Percentiles rank a stretch among this genome's conserved stretches.
phyloP scores from a whole-genome alignment of 2,329 filamentous ascomycete species.

The Penicillium sp. region DNA sequence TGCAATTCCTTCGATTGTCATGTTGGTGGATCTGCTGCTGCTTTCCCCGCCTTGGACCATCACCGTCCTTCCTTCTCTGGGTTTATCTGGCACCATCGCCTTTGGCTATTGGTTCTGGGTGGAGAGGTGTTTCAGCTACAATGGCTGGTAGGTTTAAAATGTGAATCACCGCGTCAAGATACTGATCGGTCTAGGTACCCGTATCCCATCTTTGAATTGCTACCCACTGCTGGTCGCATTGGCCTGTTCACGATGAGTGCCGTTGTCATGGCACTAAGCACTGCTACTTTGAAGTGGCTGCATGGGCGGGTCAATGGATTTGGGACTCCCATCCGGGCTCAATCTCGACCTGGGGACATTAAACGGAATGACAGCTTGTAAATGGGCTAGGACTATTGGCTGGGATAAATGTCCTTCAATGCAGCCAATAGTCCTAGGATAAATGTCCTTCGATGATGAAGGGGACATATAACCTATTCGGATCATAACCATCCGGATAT shows the following conservation, averaged over 20 bases:
- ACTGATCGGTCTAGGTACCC: slow-evolving; percentile 58
- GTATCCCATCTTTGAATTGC: slow-evolving; percentile 73
- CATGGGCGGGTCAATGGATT: slow-evolving; percentile 53
- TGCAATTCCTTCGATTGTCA: slow-evolving; percentile 49
- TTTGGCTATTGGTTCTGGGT: slow-evolving; percentile 62
- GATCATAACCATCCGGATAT: too few relatives aligned
- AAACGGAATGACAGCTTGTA: slow-evolving; percentile 25
- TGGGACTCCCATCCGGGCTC: slow-evolving; percentile 18
- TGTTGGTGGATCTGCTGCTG: slow-evolving; percentile 53
- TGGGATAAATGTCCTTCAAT: too few relatives aligned
- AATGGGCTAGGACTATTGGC: not conserved
- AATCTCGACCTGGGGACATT: slow-evolving; percentile 28
- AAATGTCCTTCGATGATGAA: too few relatives aligned
- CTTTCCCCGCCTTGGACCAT: slow-evolving; percentile 59
- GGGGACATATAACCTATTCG: too few relatives aligned
- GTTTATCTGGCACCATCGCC: slow-evolving; percentile 48
- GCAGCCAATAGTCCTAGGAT: too few relatives aligned
- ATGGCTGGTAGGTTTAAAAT: slow-evolving; percentile 51
- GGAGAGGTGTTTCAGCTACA: slow-evolving; percentile 54
- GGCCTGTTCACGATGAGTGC: slow-evolving; percentile 67
- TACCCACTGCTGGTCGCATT: slow-evolving; percentile 61
- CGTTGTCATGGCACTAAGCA: slow-evolving; percentile 65
- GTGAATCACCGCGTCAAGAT: too few relatives aligned
- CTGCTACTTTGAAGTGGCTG: slow-evolving; percentile 61
- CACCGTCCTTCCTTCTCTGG: slow-evolving; percentile 48